These are phyloP conservation scores for Tuber microsphaerosporum DNA, from an alignment of 495 filamentous ascomycete genomes.

Conservation along the genomic window DNA sequence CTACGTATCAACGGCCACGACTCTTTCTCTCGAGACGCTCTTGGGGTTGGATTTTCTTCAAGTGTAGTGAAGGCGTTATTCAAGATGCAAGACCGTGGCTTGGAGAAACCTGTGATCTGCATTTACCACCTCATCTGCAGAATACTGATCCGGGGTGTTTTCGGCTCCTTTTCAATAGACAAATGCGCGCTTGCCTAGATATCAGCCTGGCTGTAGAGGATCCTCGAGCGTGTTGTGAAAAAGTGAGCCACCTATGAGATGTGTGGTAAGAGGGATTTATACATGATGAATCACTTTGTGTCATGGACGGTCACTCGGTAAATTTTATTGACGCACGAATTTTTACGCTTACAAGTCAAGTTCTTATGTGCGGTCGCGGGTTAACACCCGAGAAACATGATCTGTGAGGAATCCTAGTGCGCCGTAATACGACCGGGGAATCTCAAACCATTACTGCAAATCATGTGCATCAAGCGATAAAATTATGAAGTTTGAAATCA, in stretches of 20 bases:
- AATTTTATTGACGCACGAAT: neutral
- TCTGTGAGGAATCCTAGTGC: neutral
- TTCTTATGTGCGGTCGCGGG: neutral
- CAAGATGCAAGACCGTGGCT: neutral
- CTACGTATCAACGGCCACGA: conserved; percentile 3
- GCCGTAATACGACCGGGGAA: neutral
- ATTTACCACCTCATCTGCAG: neutral
- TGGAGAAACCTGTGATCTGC: neutral
- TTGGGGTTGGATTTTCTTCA: neutral
- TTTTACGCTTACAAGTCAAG: neutral
- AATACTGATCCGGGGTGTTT: neutral
- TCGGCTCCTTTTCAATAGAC: neutral
- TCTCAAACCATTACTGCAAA: neutral
- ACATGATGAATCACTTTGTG: neutral
- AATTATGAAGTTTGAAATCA: neutral
- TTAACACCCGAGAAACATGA: neutral
- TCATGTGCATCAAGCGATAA: neutral
- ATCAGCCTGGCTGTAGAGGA: neutral
- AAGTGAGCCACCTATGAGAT: conserved; percentile 1
- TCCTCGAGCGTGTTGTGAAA: neutral
- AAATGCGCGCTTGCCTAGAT: neutral
- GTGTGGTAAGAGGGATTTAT: neutral
- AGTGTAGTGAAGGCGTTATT: neutral
- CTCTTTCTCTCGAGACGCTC: neutral
- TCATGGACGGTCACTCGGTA: conserved; percentile 2